phyloP scores from a whole-genome alignment of 768 basidiomycete genomes.

The Leccinum fibrillosum region DNA sequence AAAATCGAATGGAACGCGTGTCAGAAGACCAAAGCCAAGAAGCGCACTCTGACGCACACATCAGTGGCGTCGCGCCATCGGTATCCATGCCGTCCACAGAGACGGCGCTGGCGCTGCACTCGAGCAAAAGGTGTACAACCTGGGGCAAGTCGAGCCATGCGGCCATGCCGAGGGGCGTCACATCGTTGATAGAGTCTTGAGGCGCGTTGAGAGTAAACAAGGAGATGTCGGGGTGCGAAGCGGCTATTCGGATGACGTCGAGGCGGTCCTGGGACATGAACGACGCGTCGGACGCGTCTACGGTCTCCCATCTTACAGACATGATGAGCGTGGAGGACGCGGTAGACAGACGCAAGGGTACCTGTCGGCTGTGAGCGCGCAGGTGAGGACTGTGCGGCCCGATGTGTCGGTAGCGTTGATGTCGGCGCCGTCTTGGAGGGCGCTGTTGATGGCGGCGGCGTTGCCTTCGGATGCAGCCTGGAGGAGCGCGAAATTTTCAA shows the following conservation, averaged over 20 bases:
- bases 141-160: conserved; percentile 70
- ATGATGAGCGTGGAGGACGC: background rate
- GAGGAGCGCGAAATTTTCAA: conserved; percentile 46
- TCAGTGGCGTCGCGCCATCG: conserved; percentile 75
- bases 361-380: conserved; percentile 72
- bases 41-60: conserved; percentile 56
- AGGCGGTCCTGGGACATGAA: conserved; percentile 58
- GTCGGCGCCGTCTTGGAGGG: conserved; percentile 60
- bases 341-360: conserved; percentile 29
- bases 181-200: conserved; percentile 63
- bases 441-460: conserved; percentile 47
- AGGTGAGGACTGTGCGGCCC: conserved; percentile 64
- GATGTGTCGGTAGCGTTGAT: conserved; percentile 60
- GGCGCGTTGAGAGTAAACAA: conserved; percentile 75
- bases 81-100: conserved; percentile 73
- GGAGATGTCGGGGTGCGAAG: conserved; percentile 55
- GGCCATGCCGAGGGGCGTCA: conserved; percentile 75
- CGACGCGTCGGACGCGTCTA: conserved; percentile 70
- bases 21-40: conserved; percentile 1
- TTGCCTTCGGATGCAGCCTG: conserved; percentile 56
- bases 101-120: conserved; percentile 57
- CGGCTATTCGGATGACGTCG: conserved; percentile 51
- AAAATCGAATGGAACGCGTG: background rate
- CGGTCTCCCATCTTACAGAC: conserved; percentile 55
- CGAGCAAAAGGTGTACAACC: conserved; percentile 61